Conservation (phyloP, 352 stramenopile species). For the Phytophthora podocarpi region DNA sequence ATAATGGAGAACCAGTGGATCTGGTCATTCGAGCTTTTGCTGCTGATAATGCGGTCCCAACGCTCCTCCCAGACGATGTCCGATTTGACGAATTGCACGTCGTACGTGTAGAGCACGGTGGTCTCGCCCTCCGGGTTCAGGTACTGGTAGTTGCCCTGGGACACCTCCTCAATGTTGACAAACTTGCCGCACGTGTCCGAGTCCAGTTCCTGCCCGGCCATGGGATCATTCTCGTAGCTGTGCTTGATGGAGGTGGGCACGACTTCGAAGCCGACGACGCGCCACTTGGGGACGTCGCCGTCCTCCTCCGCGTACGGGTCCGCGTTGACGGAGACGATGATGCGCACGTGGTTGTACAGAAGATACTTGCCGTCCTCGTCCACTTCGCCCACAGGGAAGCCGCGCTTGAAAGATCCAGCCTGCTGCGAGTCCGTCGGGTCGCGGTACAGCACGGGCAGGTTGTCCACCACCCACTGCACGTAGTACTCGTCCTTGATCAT, state of each 20-base stretch:
- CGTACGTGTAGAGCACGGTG: constrained; percentile 98
- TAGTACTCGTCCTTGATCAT: constrained; percentile 96
- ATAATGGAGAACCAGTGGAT: constrained; percentile 99
- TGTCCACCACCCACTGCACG: constrained; percentile 94
- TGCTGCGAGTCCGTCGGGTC: constrained; percentile 74
- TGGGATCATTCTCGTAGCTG: constrained; percentile 86
- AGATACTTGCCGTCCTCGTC: constrained; percentile 93
- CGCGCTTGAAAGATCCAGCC: constrained; percentile 84
- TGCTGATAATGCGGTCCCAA: constrained; percentile 99
- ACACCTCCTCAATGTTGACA: constrained; percentile 85
- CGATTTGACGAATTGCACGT: constrained; percentile 96
- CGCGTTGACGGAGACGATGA: constrained; percentile 93
- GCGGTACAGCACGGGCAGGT: constrained; percentile 90
- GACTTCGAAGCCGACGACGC: constrained; percentile 97
- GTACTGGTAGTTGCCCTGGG: constrained; percentile 87
- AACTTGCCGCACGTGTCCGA: constrained; percentile 90
- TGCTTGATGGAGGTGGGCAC: constrained; percentile 95
- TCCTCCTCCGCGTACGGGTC: constrained; percentile 79
- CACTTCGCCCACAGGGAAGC: constrained; percentile 93
- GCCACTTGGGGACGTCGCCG: constrained; percentile 63
- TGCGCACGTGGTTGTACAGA: constrained; percentile 98
- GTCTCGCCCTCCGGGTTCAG: constrained; percentile 67
- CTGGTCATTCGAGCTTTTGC: constrained; percentile 95
- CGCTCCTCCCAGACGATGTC: constrained; percentile 96
- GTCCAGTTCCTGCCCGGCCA: constrained; percentile 78